Evolutionary conservation across 768 basidiomycete species (phyloP).

Genomic region (Omphalotus guepiniiformis): DNA sequence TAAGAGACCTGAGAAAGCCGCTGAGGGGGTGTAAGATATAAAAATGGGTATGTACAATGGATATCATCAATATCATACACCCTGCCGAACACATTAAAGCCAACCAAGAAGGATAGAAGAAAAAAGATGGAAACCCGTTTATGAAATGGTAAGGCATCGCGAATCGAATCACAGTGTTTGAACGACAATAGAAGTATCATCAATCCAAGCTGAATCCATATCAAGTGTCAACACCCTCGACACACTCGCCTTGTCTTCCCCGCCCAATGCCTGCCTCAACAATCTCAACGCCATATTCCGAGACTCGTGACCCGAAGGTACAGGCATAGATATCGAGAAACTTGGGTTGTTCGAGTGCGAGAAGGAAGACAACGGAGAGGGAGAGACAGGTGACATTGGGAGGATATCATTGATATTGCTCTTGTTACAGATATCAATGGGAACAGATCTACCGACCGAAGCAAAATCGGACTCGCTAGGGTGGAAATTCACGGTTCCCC

Average conservation of each 20-base stretch:
- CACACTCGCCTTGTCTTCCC: conserved; percentile 47
- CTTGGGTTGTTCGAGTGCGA: background rate
- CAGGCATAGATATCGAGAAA: background rate
- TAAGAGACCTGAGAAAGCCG: no score
- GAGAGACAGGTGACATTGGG: conserved; percentile 10
- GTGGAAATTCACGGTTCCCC: conserved; percentile 29
- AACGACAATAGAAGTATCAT: conserved; percentile 66
- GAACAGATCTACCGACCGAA: background rate
- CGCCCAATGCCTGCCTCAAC: conserved; percentile 53
- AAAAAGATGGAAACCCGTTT: no score
- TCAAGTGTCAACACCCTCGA: conserved; percentile 60
- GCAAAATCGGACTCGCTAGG: conserved; percentile 4
- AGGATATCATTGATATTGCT: conserved; percentile 10
- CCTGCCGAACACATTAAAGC: no score
- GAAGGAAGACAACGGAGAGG: background rate
- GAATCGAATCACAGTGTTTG: no score
- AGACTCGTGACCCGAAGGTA: conserved; percentile 9
- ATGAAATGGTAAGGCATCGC: no score
- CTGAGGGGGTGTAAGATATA: no score
- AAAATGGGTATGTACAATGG: no score
- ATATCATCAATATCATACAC: no score
- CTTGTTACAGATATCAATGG: background rate
- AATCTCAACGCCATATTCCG: conserved; percentile 56
- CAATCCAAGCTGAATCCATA: conserved; percentile 62
- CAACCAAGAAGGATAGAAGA: no score